Conservation (phyloP, 2,329 filamentous ascomycete genomes). For the Penicillium sp. region DNA sequence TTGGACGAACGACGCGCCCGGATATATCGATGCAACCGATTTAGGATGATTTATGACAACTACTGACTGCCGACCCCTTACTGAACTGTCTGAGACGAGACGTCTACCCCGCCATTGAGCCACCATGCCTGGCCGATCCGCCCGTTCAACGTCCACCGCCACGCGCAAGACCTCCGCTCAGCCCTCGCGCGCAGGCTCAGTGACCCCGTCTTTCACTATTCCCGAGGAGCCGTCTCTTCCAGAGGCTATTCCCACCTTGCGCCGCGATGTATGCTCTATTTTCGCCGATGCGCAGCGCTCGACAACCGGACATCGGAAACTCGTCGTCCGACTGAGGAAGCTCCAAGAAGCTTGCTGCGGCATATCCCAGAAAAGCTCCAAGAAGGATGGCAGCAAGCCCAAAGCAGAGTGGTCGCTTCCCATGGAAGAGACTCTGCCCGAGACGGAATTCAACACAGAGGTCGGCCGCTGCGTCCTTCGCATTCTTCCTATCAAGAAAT, state of each 20-base stretch:
- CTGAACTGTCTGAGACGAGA: no score
- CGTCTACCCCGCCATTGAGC: no score
- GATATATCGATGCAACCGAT: no score
- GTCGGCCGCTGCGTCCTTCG: slow-evolving; percentile 73
- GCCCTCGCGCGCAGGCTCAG: slow-evolving; percentile 67
- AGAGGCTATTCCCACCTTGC: slow-evolving; percentile 59
- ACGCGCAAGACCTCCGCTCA: slow-evolving; percentile 39
- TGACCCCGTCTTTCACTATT: slow-evolving; percentile 37
- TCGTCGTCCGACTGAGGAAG: slow-evolving; percentile 78
- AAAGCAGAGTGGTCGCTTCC: no score
- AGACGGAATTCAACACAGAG: slow-evolving; percentile 79
- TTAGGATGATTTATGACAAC: no score
- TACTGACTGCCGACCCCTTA: no score
- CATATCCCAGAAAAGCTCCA: slow-evolving; percentile 45
- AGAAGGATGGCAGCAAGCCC: no score
- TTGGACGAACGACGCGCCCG: no score
- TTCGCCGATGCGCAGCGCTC: slow-evolving; percentile 80
- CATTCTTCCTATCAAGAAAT: slow-evolving; percentile 80
- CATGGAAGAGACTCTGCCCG: slow-evolving; percentile 60
- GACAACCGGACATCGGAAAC: slow-evolving; percentile 80
- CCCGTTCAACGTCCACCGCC: slow-evolving; percentile 31
- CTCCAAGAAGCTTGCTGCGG: slow-evolving; percentile 74
- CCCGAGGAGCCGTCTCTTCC: slow-evolving; percentile 53
- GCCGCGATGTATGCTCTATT: slow-evolving; percentile 62
- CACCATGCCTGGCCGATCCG: slow-evolving; percentile 35